phyloP scores from a whole-genome alignment of 2,329 filamentous ascomycete species.

The Penicillium sp. region DNA sequence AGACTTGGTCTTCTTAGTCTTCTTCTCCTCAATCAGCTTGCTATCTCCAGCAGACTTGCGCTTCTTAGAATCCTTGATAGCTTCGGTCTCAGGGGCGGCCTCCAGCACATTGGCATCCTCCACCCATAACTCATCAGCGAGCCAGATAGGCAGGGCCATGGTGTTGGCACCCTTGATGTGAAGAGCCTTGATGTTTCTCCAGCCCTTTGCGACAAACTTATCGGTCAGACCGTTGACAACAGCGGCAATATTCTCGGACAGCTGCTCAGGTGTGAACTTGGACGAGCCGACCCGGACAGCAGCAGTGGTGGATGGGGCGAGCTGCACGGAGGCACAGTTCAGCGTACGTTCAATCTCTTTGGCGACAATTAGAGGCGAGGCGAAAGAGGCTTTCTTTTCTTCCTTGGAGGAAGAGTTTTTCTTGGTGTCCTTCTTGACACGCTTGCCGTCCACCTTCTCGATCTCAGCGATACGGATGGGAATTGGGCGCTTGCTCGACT shows the following conservation, averaged over 20 bases:
- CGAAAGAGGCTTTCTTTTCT: slow-evolving; percentile 49
- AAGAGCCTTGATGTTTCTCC: slow-evolving; percentile 78
- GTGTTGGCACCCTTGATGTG: slow-evolving; percentile 91
- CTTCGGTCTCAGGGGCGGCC: slow-evolving; percentile 37
- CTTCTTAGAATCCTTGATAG: slow-evolving; percentile 56
- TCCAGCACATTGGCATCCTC: slow-evolving; percentile 72
- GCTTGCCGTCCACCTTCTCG: slow-evolving; percentile 60
- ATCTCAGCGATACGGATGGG: slow-evolving; percentile 71
- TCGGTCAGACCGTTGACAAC: slow-evolving; percentile 69
- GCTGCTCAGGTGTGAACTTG: slow-evolving; percentile 69
- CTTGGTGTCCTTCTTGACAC: slow-evolving; percentile 57
- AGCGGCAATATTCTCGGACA: slow-evolving; percentile 76
- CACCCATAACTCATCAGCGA: slow-evolving; percentile 87
- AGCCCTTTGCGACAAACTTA: slow-evolving; percentile 80
- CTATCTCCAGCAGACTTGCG: slow-evolving; percentile 41
- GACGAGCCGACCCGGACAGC: slow-evolving; percentile 77
- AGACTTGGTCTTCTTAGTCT: slow-evolving; percentile 43
- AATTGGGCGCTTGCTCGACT: slow-evolving; percentile 81
- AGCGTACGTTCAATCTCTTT: slow-evolving; percentile 79
- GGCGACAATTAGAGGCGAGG: slow-evolving; percentile 65
- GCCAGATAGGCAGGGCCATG: slow-evolving; percentile 87
- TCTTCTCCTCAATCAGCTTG: slow-evolving; percentile 37
- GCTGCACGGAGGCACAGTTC: slow-evolving; percentile 72
- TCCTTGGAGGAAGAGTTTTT: slow-evolving; percentile 44
- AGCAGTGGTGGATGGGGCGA: slow-evolving; percentile 75